Evolutionary conservation across 2,329 filamentous ascomycete genomes (phyloP), one percentile per base, ranked within the genome.

Genomic region (Aspergillus fumigatiaffinis): DNA sequence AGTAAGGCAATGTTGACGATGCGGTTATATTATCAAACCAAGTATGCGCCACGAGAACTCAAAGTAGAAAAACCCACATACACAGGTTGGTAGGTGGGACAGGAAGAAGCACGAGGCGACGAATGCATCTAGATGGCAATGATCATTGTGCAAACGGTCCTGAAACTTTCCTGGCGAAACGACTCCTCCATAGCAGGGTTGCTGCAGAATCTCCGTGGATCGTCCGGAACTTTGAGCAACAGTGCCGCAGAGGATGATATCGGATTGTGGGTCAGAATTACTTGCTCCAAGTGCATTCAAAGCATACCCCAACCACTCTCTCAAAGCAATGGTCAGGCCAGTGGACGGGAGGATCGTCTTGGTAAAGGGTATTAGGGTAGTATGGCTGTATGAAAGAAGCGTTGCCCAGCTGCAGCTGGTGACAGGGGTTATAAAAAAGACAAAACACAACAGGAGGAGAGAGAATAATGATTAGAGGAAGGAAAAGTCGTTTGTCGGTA

Each of bases 151-250:
- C 64, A 67, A 70, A 69, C 55, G 61, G 60, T 55, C 54, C 46
- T 65, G 55, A 59, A 59, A 62, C 59, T 67, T 60, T 64, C 51
- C 38, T 54, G 60, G 62, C 51, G 55, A 60, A 62, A 63, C 63
- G 66, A 65, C 56, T 63, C 64, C 59, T 64, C 60, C 63, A 70
- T 67, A 54, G 62, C 63, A 63, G 60, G 65, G 60, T 64, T 58
- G 59, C 65, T 68, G 67, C 64, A 63, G 60, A 63, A 65, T 65
- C 64, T 63, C 55, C 67, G 62, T 58, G 55, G 59, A 63, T 60
- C 63, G 60, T 60, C 64, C 61, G 56, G 54, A 57, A 63, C 55
- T 62, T 63, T 50, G 57, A 65, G 52, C 54, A 56, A 63, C 48
- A 55, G 47, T 47, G 55, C 56, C 51, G 51, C 25, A n/a, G 57